Conservation (phyloP, 139 green algal species). For the Gonium pectorale region DNA sequence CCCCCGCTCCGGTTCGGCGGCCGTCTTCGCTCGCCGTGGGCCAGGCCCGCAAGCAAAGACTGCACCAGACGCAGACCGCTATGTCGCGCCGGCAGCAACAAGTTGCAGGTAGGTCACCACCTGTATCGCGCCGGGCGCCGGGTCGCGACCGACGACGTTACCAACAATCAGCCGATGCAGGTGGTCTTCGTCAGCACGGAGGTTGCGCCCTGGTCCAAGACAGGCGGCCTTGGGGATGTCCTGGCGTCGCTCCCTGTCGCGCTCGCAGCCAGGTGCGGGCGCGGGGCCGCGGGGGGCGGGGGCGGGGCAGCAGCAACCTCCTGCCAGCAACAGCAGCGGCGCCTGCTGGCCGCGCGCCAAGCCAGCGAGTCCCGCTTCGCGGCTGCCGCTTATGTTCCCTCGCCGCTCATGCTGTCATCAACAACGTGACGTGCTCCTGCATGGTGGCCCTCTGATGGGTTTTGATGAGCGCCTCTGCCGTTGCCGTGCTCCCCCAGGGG, state of each 20-base stretch:
- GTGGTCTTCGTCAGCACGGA: constrained; percentile 91
- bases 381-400: too few relatives aligned
- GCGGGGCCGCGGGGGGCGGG: too few relatives aligned
- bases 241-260: constrained; percentile 73
- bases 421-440: too few relatives aligned
- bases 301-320: too few relatives aligned
- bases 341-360: too few relatives aligned
- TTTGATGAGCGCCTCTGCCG: too few relatives aligned
- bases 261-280: constrained; percentile 65
- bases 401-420: too few relatives aligned
- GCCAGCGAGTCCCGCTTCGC: neutral
- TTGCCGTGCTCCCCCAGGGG: constrained; percentile 65
- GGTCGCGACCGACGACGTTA: too few relatives aligned
- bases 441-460: too few relatives aligned
- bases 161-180: constrained; percentile 20
- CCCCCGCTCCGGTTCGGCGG: neutral
- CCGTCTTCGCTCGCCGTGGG: neutral
- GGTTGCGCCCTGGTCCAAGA: constrained; percentile 84
- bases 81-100: neutral
- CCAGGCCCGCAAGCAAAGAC: too few relatives aligned
- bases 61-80: neutral
- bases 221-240: constrained; percentile 89
- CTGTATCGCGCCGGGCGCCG: neutral
- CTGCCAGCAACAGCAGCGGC: too few relatives aligned
- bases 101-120: neutral